A percentile compares a stretch with the other conserved stretches of the same genome.
Conservation (phyloP, 2,329 filamentous ascomycete species). For the Pseudocercospora vitis region DNA sequence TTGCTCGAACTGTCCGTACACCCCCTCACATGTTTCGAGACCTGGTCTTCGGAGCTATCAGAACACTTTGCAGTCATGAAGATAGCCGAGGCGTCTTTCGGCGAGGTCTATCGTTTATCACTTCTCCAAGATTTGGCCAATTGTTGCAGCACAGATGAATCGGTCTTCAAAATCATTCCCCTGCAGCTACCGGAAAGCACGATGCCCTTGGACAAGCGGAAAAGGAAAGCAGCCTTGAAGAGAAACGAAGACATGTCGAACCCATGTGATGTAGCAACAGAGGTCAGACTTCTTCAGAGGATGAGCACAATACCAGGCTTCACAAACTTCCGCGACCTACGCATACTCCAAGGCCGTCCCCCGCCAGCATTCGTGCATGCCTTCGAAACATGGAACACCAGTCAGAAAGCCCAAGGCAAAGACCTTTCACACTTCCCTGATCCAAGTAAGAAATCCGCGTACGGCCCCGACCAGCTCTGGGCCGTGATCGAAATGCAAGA, state of each 20-base stretch:
- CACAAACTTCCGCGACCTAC: slow-evolving; percentile 60
- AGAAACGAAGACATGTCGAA: slow-evolving; percentile 47
- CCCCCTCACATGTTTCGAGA: slow-evolving; percentile 40
- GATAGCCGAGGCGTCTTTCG: slow-evolving; percentile 66
- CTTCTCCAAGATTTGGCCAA: slow-evolving; percentile 34
- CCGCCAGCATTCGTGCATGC: slow-evolving; percentile 51
- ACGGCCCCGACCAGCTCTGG: slow-evolving; percentile 60
- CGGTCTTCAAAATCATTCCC: slow-evolving; percentile 51
- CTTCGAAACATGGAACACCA: slow-evolving; percentile 48
- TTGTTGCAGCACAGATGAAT: slow-evolving; percentile 41
- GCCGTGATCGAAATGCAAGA: slow-evolving; percentile 67
- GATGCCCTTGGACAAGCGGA: slow-evolving; percentile 49
- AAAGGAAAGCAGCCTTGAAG: slow-evolving; percentile 47
- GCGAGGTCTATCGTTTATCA: slow-evolving; percentile 63
- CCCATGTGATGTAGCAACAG: slow-evolving; percentile 47
- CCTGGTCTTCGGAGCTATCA: slow-evolving; percentile 46
- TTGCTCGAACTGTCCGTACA: slow-evolving; percentile 36
- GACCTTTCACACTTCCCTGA: slow-evolving; percentile 55
- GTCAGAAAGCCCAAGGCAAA: slow-evolving; percentile 42
- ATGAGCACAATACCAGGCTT: slow-evolving; percentile 62
- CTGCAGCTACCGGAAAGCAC: slow-evolving; percentile 42
- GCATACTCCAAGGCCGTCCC: slow-evolving; percentile 59
- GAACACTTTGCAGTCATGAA: slow-evolving; percentile 55
- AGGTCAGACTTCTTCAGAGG: slow-evolving; percentile 56
- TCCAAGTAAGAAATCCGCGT: slow-evolving; percentile 54